Conservation (phyloP, 2,329 filamentous ascomycete species). For the Exophiala calicioides region DNA sequence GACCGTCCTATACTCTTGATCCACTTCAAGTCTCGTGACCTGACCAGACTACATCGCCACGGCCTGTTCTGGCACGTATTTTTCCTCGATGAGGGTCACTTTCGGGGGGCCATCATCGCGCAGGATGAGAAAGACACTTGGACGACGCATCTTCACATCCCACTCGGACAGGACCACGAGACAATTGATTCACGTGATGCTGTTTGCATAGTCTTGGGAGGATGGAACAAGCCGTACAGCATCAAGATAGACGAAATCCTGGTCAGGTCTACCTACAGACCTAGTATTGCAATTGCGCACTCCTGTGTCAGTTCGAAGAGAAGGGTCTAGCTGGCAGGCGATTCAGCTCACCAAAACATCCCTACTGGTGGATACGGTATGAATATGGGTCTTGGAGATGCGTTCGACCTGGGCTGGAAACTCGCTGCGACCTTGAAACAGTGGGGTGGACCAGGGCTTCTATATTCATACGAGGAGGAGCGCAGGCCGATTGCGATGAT, state of each 20-base stretch:
- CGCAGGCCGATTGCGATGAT: constrained; percentile 34
- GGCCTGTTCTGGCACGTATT: constrained; percentile 40
- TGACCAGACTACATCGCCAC: constrained; percentile 30
- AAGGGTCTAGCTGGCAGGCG: constrained; percentile 37
- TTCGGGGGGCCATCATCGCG: constrained; percentile 36
- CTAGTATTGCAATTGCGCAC: constrained; percentile 36
- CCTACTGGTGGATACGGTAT: constrained; percentile 42
- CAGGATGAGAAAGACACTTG: constrained; percentile 40
- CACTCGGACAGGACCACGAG: constrained; percentile 19
- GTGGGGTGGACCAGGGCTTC: constrained; percentile 31
- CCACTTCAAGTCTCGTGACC: constrained; percentile 38
- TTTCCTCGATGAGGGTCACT: constrained; percentile 28
- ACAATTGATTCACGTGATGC: constrained; percentile 30
- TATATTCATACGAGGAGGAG: constrained; percentile 36
- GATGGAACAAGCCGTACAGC: constrained; percentile 14
- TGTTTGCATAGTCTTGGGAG: constrained; percentile 33
- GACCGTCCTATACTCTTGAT: constrained; percentile 31
- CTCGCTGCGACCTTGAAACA: constrained; percentile 34
- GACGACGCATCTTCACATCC: constrained; percentile 34
- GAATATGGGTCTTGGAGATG: constrained; percentile 42
- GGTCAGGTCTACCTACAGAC: constrained; percentile 35
- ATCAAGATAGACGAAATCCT: constrained; percentile 40
- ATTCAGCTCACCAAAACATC: no score
- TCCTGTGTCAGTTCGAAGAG: constrained; percentile 24
- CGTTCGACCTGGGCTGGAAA: constrained; percentile 40